phyloP scores from a whole-genome alignment of 139 green algal species.

The Chlamydomonas sphaeroides region DNA sequence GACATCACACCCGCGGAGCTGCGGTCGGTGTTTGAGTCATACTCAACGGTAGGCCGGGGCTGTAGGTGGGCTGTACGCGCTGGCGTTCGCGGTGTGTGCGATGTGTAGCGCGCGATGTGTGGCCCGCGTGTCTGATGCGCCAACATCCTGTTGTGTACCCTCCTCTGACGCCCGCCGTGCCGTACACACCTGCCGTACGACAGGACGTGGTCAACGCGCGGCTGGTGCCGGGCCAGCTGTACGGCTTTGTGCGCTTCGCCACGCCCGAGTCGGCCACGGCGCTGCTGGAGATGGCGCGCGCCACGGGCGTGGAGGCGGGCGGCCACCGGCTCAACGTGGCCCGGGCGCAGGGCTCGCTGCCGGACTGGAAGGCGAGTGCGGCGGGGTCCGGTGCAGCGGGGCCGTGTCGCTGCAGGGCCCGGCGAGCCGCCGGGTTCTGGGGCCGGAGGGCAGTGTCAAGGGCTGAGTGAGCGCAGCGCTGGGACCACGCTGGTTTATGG shows the following conservation, averaged over 20 bases:
- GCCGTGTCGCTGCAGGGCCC: not conserved
- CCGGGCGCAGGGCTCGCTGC: slow-evolving; percentile 28
- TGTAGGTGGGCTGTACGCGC: too few species aligned
- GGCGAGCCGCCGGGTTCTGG: not conserved
- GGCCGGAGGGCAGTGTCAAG: too few species aligned
- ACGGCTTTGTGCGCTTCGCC: slow-evolving; percentile 30
- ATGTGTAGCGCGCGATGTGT: too few species aligned
- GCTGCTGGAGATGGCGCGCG: slow-evolving; percentile 16
- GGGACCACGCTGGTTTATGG: too few species aligned
- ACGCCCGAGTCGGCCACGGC: slow-evolving; percentile 13
- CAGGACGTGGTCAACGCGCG: slow-evolving; percentile 42
- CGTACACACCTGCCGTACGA: not conserved
- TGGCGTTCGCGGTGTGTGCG: too few species aligned
- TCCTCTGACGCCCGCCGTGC: too few species aligned
- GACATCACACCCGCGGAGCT: not conserved
- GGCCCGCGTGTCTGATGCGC: too few species aligned
- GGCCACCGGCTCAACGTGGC: slow-evolving; percentile 31
- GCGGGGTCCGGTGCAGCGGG: not conserved
- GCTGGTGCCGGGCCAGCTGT: slow-evolving; percentile 25
- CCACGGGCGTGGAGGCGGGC: slow-evolving; percentile 17
- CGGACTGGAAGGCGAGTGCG: slow-evolving; percentile 25
- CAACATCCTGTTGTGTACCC: too few species aligned
- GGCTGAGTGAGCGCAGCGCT: too few species aligned
- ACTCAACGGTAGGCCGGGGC: slow-evolving; percentile 25
- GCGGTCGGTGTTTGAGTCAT: slow-evolving; percentile 2